phyloP scores from a whole-genome alignment of 2,329 filamentous ascomycete species.

The Dissoconium aciculare region DNA sequence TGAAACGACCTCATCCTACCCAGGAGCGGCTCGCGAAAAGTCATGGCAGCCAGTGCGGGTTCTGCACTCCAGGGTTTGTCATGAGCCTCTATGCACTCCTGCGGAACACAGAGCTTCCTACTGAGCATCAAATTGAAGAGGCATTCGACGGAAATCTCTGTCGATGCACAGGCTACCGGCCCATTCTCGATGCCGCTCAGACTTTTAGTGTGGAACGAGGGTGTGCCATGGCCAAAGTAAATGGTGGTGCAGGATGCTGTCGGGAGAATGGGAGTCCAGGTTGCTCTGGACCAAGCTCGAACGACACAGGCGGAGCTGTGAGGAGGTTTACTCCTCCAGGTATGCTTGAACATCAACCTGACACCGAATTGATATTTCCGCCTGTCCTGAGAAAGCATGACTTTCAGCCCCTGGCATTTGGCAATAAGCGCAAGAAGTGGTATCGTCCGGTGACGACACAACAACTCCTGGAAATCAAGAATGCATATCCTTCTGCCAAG shows the following conservation, averaged over 20 bases:
- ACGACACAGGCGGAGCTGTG: constrained; percentile 32
- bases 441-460: constrained; percentile 74
- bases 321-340: constrained; percentile 68
- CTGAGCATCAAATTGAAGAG: constrained; percentile 76
- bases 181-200: constrained; percentile 85
- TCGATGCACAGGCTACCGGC: constrained; percentile 85
- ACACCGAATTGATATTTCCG: constrained; percentile 91
- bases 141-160: constrained; percentile 95
- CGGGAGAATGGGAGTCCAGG: constrained; percentile 47
- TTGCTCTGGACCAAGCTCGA: constrained; percentile 35
- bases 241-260: constrained; percentile 55
- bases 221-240: constrained; percentile 41
- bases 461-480: constrained; percentile 86
- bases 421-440: constrained; percentile 91
- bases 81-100: constrained; percentile 93
- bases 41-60: constrained; percentile 87
- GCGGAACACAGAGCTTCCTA: constrained; percentile 64
- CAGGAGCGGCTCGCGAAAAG: constrained; percentile 84
- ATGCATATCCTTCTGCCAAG: constrained; percentile 68
- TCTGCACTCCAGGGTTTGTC: constrained; percentile 94
- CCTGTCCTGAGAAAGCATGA: constrained; percentile 70
- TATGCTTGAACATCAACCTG: constrained; percentile 86
- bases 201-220: constrained; percentile 49
- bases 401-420: constrained; percentile 69
- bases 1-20: constrained; percentile 70